Conservation (phyloP, 2,329 filamentous ascomycete species). For the Phialophora chinensis region DNA sequence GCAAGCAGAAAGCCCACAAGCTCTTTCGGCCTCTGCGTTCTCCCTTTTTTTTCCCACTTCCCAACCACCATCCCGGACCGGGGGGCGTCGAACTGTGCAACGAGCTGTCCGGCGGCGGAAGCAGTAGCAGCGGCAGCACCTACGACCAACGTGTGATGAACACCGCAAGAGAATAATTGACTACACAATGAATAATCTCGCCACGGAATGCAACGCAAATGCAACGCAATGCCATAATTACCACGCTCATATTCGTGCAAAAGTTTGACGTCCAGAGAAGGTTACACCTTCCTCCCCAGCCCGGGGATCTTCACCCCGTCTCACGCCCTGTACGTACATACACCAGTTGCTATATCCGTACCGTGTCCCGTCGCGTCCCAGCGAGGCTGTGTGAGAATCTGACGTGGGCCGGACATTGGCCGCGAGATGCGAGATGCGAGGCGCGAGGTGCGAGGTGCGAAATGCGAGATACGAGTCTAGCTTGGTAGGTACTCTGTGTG, state of each 20-base stretch:
- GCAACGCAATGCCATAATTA: not conserved
- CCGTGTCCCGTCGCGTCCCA: too few species aligned
- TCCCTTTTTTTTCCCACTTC: not conserved
- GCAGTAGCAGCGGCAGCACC: not conserved
- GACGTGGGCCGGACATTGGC: too few species aligned
- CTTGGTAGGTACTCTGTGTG: too few species aligned
- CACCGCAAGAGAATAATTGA: not conserved
- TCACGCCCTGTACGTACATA: not conserved
- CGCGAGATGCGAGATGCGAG: too few species aligned
- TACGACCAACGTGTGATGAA: not conserved
- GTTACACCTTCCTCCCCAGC: not conserved
- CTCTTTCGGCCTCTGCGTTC: not conserved
- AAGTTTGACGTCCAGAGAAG: not conserved
- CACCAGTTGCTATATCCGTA: too few species aligned
- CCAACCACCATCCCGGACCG: not conserved
- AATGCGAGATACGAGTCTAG: too few species aligned
- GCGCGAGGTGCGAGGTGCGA: too few species aligned
- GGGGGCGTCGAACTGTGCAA: not conserved
- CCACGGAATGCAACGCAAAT: too few species aligned
- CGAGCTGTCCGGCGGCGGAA: not conserved
- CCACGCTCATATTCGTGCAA: too few species aligned
- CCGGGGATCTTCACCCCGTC: not conserved
- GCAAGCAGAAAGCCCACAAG: not conserved
- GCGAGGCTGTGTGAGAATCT: too few species aligned
- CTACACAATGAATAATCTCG: too few species aligned